phyloP scores from a whole-genome alignment of 2,329 filamentous ascomycete genomes.

The Rachicladosporium sp. region DNA sequence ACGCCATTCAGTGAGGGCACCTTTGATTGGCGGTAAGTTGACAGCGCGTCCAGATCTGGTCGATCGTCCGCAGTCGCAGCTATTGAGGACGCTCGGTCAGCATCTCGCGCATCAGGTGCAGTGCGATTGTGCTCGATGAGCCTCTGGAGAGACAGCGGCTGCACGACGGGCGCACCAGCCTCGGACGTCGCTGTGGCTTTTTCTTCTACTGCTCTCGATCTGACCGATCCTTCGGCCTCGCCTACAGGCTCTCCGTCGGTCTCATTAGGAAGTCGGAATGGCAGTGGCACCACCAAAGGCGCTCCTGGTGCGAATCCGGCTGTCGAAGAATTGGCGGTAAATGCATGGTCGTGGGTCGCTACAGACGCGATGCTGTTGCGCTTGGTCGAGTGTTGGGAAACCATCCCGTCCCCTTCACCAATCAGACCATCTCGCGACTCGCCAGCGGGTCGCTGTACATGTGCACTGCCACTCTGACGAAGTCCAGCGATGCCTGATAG shows the following conservation, averaged over 20 bases:
- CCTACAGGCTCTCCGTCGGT: constrained; percentile 9
- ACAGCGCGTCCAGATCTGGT: no score
- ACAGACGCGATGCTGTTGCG: not conserved
- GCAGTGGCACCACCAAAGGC: constrained; percentile 4
- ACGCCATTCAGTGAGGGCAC: not conserved
- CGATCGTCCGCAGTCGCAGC: constrained; percentile 40
- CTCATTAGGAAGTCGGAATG: constrained; percentile 26
- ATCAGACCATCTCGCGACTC: not conserved
- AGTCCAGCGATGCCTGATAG: no score
- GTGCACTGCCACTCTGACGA: not conserved
- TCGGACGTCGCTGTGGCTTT: no score
- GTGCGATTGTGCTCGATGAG: constrained; percentile 5
- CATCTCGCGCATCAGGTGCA: constrained; percentile 22
- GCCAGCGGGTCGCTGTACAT: not conserved
- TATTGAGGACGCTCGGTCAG: constrained; percentile 35
- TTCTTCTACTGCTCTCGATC: no score
- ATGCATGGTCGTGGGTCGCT: not conserved
- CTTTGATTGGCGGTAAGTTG: not conserved
- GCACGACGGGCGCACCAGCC: no score
- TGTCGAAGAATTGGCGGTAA: not conserved
- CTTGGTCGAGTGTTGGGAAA: not conserved
- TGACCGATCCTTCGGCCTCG: not conserved
- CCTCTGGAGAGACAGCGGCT: constrained; percentile 4
- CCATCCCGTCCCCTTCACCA: not conserved
- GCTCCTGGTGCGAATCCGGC: constrained; percentile 2